Base-by-base conservation (phyloP, 2,329 filamentous ascomycete species). In the Pseudogymnoascus sp. region DNA sequence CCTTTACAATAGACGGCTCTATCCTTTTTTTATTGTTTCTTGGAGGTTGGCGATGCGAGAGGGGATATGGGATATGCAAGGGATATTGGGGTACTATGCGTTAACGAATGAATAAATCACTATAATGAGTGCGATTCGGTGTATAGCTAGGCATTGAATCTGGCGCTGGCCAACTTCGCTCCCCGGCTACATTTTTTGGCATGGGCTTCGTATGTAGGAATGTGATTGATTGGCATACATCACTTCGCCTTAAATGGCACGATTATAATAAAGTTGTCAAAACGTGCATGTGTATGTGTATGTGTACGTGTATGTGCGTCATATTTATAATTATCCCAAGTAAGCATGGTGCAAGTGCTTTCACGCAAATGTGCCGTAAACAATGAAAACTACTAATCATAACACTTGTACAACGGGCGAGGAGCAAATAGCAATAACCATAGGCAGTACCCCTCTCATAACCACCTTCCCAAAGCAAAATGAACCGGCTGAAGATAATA, bases 321-420 rank as follows among this genome's bases (percentile, higher is more conserved):
- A 53, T 53, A 29, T 53, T 31, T 53, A 53, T 56, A 56, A 56
- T 56, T 56, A 56, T 56, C n/a, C 29, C 50, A 56, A 47, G 42
- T 10, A 40, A 29, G 47, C 50, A 33, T 56, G 50, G 29, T 56
- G 42, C 42, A 24, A 29, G 26, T 26, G 19, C 19, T 11, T 24
- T 6, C 11, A 26, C 11, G 42, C 42, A 26, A 47, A 26, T 47
- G 40, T 44, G 26, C 50, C 50, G 14, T 33, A n/a, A 35, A 56
- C 8, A 56, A 56, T 3, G 50, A 21, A 56, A 56, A 33, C 50
- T 56, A 33, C 50, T 56, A 56, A 33, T 33, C 50, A 56, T 56
- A 56, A 56, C 50, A 35, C 5, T 26, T 16, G 13, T 56, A 56
- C 29, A 56, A 33, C 50, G 26, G 26, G 50, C 50, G 6, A 33